Percentiles rank a stretch among this genome's conserved stretches.
phyloP scores from a whole-genome alignment of 2,329 filamentous ascomycete species.

The Cladorrhinum sp. region DNA sequence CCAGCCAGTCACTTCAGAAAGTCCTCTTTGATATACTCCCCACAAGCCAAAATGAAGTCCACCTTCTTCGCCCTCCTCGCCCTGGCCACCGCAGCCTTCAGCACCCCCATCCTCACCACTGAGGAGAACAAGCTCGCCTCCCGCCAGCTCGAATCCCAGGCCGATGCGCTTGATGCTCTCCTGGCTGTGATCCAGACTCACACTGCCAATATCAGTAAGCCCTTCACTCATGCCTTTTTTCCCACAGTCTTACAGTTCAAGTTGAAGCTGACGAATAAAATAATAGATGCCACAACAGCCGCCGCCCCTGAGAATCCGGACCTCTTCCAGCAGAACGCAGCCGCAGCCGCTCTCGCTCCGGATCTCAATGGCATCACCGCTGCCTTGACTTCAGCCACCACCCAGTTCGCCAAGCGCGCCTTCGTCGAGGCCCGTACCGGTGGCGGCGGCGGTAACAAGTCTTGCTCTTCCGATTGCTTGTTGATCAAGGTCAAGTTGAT shows the following conservation, averaged over 20 bases:
- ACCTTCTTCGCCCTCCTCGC: slow-evolving; percentile 25
- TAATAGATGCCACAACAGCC: slow-evolving; percentile 26
- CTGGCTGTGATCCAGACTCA: slow-evolving; percentile 24
- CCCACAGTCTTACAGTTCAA: background rate
- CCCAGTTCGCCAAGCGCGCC: slow-evolving; percentile 24
- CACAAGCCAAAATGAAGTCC: slow-evolving; percentile 27
- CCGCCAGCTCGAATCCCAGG: slow-evolving; percentile 26
- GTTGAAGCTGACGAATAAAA: background rate
- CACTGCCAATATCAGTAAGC: slow-evolving; percentile 31
- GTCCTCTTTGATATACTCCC: background rate
- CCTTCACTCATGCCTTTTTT: background rate
- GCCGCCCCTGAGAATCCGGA: slow-evolving; percentile 25
- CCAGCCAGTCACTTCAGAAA: background rate
- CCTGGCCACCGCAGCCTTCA: slow-evolving; percentile 26
- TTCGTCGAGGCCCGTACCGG: slow-evolving; percentile 8
- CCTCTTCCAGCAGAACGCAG: slow-evolving; percentile 20
- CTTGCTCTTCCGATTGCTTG: slow-evolving; percentile 23
- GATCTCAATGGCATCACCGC: slow-evolving; percentile 29
- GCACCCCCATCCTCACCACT: slow-evolving; percentile 20
- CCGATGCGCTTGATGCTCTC: slow-evolving; percentile 25
- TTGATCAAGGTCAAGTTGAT: slow-evolving; percentile 25
- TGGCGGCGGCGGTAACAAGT: slow-evolving; percentile 7
- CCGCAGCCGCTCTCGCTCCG: slow-evolving; percentile 25
- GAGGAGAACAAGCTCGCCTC: slow-evolving; percentile 10
- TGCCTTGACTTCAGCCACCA: slow-evolving; percentile 25